Evolutionary conservation across 2,329 filamentous ascomycete species (phyloP).

Genomic region (Aspergillus ochraceus): DNA sequence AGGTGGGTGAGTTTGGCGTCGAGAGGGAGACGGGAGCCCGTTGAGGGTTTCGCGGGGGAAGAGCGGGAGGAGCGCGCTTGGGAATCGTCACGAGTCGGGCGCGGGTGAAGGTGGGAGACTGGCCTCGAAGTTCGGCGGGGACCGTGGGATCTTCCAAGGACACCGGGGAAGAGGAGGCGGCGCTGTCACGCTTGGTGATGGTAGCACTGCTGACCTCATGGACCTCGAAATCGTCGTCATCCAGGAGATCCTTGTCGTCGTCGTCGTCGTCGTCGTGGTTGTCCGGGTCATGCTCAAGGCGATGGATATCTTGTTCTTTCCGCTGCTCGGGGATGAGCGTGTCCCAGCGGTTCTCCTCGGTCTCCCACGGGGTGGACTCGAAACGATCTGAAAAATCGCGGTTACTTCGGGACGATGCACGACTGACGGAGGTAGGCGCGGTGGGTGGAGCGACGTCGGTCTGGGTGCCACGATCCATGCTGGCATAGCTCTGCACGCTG

Average conservation of each 20-base stretch:
- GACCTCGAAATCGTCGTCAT: conserved; percentile 33
- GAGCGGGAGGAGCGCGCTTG: conserved; percentile 71
- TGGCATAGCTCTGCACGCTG: conserved; percentile 65
- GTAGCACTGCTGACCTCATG: conserved; percentile 55
- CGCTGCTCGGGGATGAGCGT: conserved; percentile 23
- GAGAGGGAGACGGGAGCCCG: conserved; percentile 27
- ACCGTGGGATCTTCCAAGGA: conserved; percentile 47
- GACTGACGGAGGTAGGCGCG: conserved; percentile 33
- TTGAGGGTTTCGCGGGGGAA: conserved; percentile 72
- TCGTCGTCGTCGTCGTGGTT: conserved; percentile 12
- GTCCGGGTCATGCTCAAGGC: background rate
- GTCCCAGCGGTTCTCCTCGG: conserved; percentile 27
- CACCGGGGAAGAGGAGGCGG: conserved; percentile 17
- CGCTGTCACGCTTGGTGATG: conserved; percentile 49
- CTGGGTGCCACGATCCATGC: conserved; percentile 64
- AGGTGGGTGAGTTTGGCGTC: conserved; percentile 24
- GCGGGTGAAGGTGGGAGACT: conserved; percentile 69
- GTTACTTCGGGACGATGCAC: conserved; percentile 35
- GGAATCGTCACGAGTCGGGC: conserved; percentile 82
- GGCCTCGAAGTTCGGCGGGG: conserved; percentile 59
- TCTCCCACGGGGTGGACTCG: conserved; percentile 23
- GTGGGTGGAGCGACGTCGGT: conserved; percentile 57
- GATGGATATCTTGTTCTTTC: conserved; percentile 11
- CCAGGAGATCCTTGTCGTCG: conserved; percentile 14
- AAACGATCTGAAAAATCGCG: conserved; percentile 22